These are phyloP conservation scores for Exophiala bonariae DNA, from an alignment of 2,329 filamentous ascomycete species.

Conservation along the genomic window DNA sequence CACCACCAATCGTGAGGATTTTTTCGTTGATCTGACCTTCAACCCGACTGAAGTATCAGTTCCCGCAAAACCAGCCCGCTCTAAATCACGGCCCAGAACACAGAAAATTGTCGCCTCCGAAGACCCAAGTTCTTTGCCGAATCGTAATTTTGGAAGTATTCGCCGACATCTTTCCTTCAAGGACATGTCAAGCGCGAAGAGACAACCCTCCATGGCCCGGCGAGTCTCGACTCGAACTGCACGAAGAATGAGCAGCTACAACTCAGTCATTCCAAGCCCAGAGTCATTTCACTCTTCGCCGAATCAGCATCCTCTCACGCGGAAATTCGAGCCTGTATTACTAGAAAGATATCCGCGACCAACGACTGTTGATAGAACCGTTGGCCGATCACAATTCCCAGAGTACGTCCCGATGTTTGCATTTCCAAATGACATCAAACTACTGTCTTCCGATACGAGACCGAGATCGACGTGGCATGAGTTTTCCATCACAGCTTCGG, in stretches of 20 bases:
- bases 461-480: constrained; percentile 98
- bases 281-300: constrained; percentile 87
- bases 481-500: constrained; percentile 94
- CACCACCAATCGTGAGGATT: constrained; percentile 89
- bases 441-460: constrained; percentile 90
- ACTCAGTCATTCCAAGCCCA: constrained; percentile 92
- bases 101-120: constrained; percentile 82
- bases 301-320: constrained; percentile 92
- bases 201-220: constrained; percentile 74
- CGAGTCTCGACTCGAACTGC: constrained; percentile 76
- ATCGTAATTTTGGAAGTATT: constrained; percentile 76
- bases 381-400: constrained; percentile 81
- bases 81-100: constrained; percentile 58
- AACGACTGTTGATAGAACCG: constrained; percentile 74
- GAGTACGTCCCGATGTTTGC: constrained; percentile 99
- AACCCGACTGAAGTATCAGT: constrained; percentile 83
- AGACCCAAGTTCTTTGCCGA: constrained; percentile 47
- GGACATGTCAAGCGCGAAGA: constrained; percentile 93
- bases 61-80: constrained; percentile 37
- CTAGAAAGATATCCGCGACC: constrained; percentile 91
- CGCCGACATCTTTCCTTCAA: constrained; percentile 87
- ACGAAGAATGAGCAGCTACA: constrained; percentile 92
- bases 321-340: constrained; percentile 92
- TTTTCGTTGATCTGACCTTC: constrained; percentile 88
- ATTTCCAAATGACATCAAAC: constrained; percentile 96